Percentiles rank a stretch among this genome's conserved stretches.
Conservation (phyloP, 192 early-diverging fungal genomes). For the Linnemannia schmuckeri region DNA sequence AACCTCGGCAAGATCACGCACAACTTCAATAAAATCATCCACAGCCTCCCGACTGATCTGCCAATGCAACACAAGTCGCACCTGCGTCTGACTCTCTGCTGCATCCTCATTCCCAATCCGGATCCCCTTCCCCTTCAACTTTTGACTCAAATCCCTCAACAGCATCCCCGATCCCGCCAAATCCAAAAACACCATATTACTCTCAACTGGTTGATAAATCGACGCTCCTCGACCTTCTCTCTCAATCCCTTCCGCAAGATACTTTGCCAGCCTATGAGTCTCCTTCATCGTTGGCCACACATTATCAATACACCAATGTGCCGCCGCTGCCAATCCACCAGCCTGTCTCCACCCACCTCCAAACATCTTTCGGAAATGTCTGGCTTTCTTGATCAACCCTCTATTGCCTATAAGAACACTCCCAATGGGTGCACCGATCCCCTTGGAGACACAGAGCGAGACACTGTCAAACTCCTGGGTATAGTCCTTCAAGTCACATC, state of each 20-base stretch:
- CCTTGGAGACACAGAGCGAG: conserved; percentile 94
- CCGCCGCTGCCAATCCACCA: conserved; percentile 85
- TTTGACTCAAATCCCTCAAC: conserved; percentile 33
- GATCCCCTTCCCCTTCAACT: conserved; percentile 37
- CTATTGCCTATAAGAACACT: conserved; percentile 81
- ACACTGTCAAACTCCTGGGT: conserved; percentile 83
- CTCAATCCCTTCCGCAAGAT: conserved; percentile 71
- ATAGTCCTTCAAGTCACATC: conserved; percentile 74
- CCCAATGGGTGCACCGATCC: conserved; percentile 92
- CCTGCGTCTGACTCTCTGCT: conserved; percentile 43
- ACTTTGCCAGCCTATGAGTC: conserved; percentile 75
- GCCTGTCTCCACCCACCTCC: conserved; percentile 96
- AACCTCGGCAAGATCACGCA: conserved; percentile 25
- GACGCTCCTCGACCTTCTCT: conserved; percentile 66
- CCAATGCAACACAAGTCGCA: conserved; percentile 79
- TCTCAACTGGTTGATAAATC: conserved; percentile 75
- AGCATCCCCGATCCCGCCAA: conserved; percentile 33
- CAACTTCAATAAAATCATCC: conserved; percentile 63
- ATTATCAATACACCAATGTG: conserved; percentile 78
- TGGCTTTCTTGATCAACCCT: conserved; percentile 79
- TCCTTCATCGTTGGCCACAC: conserved; percentile 77
- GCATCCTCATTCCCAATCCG: conserved; percentile 64
- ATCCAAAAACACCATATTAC: conserved; percentile 92
- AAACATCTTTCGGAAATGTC: conserved; percentile 90
- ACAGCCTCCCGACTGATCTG: conserved; percentile 69